A percentile compares a stretch with the other conserved stretches of the same genome.
Evolutionary conservation across 1,139 yeast species (phyloP).

Genomic region (Eremothecium gossypii): DNA sequence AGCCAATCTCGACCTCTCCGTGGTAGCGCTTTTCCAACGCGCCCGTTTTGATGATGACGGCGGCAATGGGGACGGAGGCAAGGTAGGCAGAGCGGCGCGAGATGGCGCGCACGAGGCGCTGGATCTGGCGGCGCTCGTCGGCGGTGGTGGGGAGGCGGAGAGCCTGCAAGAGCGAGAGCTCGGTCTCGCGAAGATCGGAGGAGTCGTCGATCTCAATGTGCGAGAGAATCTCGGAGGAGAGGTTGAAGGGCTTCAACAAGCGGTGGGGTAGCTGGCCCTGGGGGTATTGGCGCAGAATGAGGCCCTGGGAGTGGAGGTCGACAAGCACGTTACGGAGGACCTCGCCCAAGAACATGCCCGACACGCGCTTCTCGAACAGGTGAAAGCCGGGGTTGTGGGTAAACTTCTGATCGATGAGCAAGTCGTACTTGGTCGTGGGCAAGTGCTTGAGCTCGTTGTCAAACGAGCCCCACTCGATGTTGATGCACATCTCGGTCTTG

Average conservation of each 20-base stretch:
- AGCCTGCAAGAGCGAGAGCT: slow-evolving; percentile 50
- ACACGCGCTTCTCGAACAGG: slow-evolving; percentile 84
- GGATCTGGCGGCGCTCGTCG: slow-evolving; percentile 65
- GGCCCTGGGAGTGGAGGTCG: slow-evolving; percentile 51
- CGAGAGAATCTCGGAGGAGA: slow-evolving; percentile 77
- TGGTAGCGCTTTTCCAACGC: slow-evolving; percentile 47
- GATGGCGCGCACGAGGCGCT: slow-evolving; percentile 63
- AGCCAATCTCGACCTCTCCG: slow-evolving; percentile 78
- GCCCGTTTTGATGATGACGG: slow-evolving; percentile 50
- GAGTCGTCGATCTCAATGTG: slow-evolving; percentile 76
- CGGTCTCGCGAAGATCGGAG: slow-evolving; percentile 56
- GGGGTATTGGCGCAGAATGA: slow-evolving; percentile 47
- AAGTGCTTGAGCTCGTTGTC: slow-evolving; percentile 66
- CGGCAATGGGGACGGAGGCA: slow-evolving; percentile 84
- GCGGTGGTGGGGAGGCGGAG: slow-evolving; percentile 57
- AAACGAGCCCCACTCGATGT: slow-evolving; percentile 97
- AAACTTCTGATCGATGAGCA: slow-evolving; percentile 47
- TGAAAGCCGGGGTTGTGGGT: slow-evolving; percentile 85
- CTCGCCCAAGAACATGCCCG: slow-evolving; percentile 94
- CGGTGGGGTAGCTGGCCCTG: slow-evolving; percentile 55
- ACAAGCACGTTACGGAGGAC: slow-evolving; percentile 62
- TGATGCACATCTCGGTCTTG: slow-evolving; percentile 71
- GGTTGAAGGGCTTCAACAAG: slow-evolving; percentile 62
- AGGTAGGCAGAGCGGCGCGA: slow-evolving; percentile 78
- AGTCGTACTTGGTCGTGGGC: slow-evolving; percentile 71